Base-by-base conservation (phyloP, 2,329 filamentous ascomycete species). In the Colletotrichum horii region DNA sequence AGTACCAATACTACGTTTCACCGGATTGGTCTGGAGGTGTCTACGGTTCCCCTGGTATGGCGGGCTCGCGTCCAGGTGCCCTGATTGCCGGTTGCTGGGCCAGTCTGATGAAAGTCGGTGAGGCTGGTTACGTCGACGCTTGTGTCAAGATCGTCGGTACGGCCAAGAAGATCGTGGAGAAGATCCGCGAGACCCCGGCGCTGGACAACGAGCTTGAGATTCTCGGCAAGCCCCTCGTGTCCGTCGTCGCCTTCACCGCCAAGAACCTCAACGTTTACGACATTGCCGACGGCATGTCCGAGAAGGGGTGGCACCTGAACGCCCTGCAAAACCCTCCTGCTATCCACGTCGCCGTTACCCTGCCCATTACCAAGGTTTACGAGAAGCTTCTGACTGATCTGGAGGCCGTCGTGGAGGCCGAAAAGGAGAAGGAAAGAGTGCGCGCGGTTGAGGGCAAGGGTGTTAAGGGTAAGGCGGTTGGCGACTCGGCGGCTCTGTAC, bases 21-120 rank as follows among this genome's bases (percentile, higher is more conserved):
- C 94, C 97, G 8, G 95, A 98, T 85, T 99, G 97, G 97, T 93
- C 94, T 12, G 97, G 97, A 75, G 97, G 97, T 80, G 96, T 99
- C 11, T 99, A 99, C 84, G 97, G 96, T 55, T 98, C 95, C 2
- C 97, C 97, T 0, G 94, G 94, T 7, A 94, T 98, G 68, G 96
- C 97, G 1, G 97, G 97, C 8, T 98, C 95, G 2, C 93, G 97
- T 1, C 96, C 97, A 0, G 97, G 97, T 62, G 96, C 97, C 3
- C 89, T 99, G 71, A 99, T 99, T 79, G 97, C 97, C 2, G 96
- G 95, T 64, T 98, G 96, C 88, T 99, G 97, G 97, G 93, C 96
- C 3, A 95, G 93, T 84, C 88, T 99, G 82, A 96, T 99, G 93
- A 92, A 89, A 68, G 91, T 97, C 34, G 97, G 97, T 77, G 95